Percentiles rank a stretch among this genome's conserved stretches.
phyloP scores from a whole-genome alignment of 768 basidiomycete genomes.

The Collybia sp. region DNA sequence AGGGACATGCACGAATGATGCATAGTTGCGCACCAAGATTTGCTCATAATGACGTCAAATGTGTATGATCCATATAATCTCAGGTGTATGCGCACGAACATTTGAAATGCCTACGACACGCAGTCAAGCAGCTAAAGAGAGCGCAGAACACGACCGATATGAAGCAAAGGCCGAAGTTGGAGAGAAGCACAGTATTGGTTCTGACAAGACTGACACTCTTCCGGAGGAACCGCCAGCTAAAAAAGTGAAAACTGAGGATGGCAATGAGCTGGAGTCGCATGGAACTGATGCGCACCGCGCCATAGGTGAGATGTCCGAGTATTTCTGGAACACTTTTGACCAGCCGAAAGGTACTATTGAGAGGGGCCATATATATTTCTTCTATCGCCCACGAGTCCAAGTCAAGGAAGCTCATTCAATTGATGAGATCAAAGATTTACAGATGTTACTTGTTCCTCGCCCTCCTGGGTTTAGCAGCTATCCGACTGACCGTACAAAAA shows the following conservation, averaged over 20 bases:
- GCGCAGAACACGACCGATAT: not conserved
- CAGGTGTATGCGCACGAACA: not conserved
- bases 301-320: not conserved
- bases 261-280: slow-evolving; percentile 3
- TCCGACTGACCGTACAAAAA: slow-evolving; percentile 6
- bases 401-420: slow-evolving; percentile 46
- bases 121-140: slow-evolving; percentile 14
- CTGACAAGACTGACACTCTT: slow-evolving; percentile 5
- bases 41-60: no score
- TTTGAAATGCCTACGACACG: slow-evolving; percentile 31
- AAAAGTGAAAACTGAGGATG: slow-evolving; percentile 19
- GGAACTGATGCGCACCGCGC: no score
- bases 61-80: no score
- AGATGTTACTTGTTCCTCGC: slow-evolving; percentile 56
- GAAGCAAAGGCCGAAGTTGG: slow-evolving; percentile 8
- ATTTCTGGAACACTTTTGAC: not conserved
- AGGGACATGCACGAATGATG: not conserved
- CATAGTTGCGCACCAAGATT: no score
- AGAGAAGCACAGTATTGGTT: slow-evolving; percentile 10
- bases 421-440: slow-evolving; percentile 53
- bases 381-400: slow-evolving; percentile 57
- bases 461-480: slow-evolving; percentile 36
- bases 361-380: slow-evolving; percentile 60
- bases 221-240: slow-evolving; percentile 18
- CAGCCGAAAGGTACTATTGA: slow-evolving; percentile 46